Conservation (phyloP, 768 basidiomycete species). For the Strobilomyces dryophilus region DNA sequence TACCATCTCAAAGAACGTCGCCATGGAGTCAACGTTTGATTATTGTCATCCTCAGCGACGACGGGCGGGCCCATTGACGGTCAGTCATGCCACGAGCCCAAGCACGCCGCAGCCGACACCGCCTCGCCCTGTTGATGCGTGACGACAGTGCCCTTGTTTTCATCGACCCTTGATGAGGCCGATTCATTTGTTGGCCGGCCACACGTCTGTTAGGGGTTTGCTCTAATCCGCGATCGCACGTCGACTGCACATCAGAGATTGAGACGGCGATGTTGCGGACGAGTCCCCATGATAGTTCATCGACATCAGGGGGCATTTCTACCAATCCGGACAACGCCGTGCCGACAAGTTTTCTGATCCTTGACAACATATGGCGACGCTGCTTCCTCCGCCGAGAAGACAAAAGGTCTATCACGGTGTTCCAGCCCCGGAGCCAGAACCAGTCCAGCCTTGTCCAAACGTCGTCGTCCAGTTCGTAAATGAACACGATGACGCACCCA, state of each 20-base stretch:
- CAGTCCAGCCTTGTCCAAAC: slow-evolving; percentile 48
- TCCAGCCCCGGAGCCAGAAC: slow-evolving; percentile 56
- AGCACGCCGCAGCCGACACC: slow-evolving; percentile 1
- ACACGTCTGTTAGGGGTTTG: background rate
- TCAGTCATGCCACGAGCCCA: no score
- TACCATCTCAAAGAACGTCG: slow-evolving; percentile 8
- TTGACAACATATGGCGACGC: slow-evolving; percentile 62
- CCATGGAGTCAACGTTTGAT: slow-evolving; percentile 1
- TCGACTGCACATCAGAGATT: background rate
- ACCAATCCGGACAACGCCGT: slow-evolving; percentile 4
- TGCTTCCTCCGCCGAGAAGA: slow-evolving; percentile 86
- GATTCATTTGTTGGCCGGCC: slow-evolving; percentile 9
- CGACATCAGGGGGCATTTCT: slow-evolving; percentile 15
- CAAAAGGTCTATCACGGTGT: slow-evolving; percentile 78
- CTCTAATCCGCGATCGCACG: background rate
- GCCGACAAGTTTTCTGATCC: background rate
- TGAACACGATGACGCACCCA: slow-evolving; percentile 73
- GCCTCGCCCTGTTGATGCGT: slow-evolving; percentile 2
- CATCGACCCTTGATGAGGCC: slow-evolving; percentile 14
- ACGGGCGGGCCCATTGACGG: background rate
- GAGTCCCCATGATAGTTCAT: no score
- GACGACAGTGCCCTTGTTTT: background rate
- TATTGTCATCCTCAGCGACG: background rate
- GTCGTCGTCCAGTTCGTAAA: slow-evolving; percentile 91
- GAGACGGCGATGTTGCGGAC: no score